Evolutionary conservation across 2,329 filamentous ascomycete genomes (phyloP).

Genomic region (Pyrenophora tritici-repentis): DNA sequence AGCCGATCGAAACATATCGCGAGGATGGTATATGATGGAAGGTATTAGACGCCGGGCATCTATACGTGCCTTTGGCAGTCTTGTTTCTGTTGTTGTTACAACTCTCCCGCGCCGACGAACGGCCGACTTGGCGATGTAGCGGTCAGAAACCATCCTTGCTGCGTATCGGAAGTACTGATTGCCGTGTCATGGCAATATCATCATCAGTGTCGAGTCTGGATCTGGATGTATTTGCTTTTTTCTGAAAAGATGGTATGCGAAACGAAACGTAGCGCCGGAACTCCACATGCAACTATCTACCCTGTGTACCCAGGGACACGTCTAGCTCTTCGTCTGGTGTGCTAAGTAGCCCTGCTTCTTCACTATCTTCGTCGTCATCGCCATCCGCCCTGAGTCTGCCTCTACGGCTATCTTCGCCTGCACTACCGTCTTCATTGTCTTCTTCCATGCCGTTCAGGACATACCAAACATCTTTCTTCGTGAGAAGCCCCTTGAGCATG

Average conservation of each 20-base stretch:
- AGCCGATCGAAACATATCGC: too few relatives aligned
- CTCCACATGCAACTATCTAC: conserved; percentile 10
- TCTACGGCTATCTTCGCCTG: conserved; percentile 43
- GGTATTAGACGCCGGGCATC: not conserved
- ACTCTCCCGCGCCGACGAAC: conserved; percentile 3
- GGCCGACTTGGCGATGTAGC: conserved; percentile 8
- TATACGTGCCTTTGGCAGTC: not conserved
- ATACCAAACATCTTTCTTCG: conserved; percentile 98
- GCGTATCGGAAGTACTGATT: conserved; percentile 2
- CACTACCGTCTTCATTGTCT: conserved; percentile 34
- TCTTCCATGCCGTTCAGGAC: conserved; percentile 69
- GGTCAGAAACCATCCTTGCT: conserved; percentile 1
- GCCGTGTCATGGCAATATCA: not conserved
- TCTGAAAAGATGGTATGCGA: not conserved
- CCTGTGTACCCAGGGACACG: conserved; percentile 20
- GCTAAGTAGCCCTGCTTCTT: conserved; percentile 48
- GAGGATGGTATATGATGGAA: not conserved
- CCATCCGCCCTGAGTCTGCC: conserved; percentile 44
- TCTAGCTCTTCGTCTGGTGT: conserved; percentile 30
- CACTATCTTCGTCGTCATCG: conserved; percentile 36
- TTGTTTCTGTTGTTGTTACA: not conserved
- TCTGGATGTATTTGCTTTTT: too few relatives aligned
- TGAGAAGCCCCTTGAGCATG: conserved; percentile 80
- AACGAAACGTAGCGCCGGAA: conserved; percentile 3
- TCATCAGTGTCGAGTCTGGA: too few relatives aligned